Evolutionary conservation across 2,329 filamentous ascomycete genomes (phyloP).

Genomic region (Sporothrix luriei): DNA sequence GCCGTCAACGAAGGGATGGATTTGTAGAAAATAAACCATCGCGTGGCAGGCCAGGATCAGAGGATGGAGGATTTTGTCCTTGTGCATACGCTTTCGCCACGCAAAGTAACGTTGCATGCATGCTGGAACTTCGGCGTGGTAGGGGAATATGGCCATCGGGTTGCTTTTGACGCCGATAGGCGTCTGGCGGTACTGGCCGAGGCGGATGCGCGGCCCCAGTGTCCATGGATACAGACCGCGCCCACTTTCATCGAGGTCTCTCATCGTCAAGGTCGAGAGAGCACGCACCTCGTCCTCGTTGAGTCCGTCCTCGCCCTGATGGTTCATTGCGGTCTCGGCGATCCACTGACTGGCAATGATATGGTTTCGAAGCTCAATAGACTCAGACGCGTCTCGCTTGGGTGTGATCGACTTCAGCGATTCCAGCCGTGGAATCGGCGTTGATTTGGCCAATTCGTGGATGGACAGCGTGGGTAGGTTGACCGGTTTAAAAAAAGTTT

Average conservation of each 20-base stretch:
- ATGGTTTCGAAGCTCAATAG: neutral
- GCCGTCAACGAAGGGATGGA: slow-evolving; percentile 3
- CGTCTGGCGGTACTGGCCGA: slow-evolving; percentile 3
- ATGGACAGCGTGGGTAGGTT: neutral
- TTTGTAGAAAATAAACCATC: slow-evolving; percentile 11
- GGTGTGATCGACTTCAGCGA: neutral
- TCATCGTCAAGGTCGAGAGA: neutral
- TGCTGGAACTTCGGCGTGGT: neutral
- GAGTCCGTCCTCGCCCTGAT: neutral
- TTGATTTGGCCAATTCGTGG: neutral
- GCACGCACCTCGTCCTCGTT: neutral
- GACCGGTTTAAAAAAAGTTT: neutral
- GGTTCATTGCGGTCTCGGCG: neutral
- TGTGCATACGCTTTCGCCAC: neutral
- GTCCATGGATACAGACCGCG: neutral
- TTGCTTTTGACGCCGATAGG: neutral
- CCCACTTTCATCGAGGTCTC: neutral
- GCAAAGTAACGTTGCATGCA: neutral
- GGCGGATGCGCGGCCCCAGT: neutral
- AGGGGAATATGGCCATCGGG: neutral
- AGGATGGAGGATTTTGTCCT: neutral
- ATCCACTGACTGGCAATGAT: slow-evolving; percentile 7
- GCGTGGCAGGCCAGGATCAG: neutral
- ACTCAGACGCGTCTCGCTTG: neutral
- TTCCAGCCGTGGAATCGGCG: neutral